A percentile compares a stretch with the other conserved stretches of the same genome.
These are phyloP conservation scores for Stephanocyclus meneghinianus DNA, from an alignment of 352 stramenopile species.

Conservation along the genomic window DNA sequence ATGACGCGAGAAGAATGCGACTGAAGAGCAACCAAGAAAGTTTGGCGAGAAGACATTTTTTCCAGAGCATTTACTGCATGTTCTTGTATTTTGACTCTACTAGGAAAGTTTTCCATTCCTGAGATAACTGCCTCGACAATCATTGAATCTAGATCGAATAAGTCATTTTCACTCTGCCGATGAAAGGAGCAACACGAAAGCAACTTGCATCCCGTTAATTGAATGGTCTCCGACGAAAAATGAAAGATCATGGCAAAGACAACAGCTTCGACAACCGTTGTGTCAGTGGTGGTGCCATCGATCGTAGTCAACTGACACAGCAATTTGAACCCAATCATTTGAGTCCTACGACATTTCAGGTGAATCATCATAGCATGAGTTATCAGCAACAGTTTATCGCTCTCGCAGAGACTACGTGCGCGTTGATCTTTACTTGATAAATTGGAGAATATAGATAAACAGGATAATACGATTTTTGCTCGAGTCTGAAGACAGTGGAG, in stretches of 20 bases:
- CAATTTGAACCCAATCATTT: conserved; percentile 55
- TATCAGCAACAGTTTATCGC: conserved; percentile 28
- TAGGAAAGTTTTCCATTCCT: conserved; percentile 54
- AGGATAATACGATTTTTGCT: background rate
- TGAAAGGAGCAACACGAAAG: conserved; percentile 37
- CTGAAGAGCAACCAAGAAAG: background rate
- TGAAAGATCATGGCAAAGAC: conserved; percentile 59
- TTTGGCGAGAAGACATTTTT: conserved; percentile 3
- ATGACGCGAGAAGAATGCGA: background rate
- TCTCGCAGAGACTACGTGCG: background rate
- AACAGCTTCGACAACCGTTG: conserved; percentile 53
- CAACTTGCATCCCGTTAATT: conserved; percentile 40
- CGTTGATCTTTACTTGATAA: background rate
- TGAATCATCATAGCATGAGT: conserved; percentile 59
- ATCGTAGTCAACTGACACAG: conserved; percentile 41
- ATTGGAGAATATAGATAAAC: background rate
- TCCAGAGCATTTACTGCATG: conserved; percentile 27
- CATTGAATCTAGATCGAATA: background rate
- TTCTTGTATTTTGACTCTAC: conserved; percentile 44
- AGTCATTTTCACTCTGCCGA: background rate
- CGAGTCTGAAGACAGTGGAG: background rate
- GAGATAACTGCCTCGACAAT: conserved; percentile 49
- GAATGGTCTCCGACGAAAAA: conserved; percentile 42
- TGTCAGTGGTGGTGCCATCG: conserved; percentile 27
- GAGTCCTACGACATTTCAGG: conserved; percentile 46